Evolutionary conservation across 768 basidiomycete genomes (phyloP).

Genomic region (Rhodosporidiobolus sp.): DNA sequence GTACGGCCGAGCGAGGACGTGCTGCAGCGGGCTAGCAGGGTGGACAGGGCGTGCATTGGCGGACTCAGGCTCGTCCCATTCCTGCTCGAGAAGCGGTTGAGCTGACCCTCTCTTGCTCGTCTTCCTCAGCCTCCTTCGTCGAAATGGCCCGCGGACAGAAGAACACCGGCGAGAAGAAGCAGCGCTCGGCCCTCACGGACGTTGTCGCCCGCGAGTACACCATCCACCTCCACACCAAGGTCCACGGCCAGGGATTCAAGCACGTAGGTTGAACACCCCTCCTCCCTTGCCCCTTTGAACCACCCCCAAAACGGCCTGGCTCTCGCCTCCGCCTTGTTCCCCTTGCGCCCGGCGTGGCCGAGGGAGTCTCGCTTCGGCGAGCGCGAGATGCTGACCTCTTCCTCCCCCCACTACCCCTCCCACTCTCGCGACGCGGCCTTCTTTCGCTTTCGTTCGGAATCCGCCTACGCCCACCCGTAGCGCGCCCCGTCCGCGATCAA

Average conservation of each 20-base stretch:
- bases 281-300: neutral
- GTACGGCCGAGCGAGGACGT: too few species aligned
- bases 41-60: slow-evolving; percentile 30
- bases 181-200: slow-evolving; percentile 93
- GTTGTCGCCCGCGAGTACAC: slow-evolving; percentile 98
- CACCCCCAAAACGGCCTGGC: neutral
- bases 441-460: too few species aligned
- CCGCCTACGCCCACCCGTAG: slow-evolving; percentile 48
- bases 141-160: slow-evolving; percentile 47
- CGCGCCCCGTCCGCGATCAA: slow-evolving; percentile 95
- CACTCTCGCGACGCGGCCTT: neutral
- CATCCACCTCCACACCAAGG: slow-evolving; percentile 46
- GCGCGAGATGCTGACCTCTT: slow-evolving; percentile 4
- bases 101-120: slow-evolving; percentile 51
- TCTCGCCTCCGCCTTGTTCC: neutral
- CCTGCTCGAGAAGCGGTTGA: slow-evolving; percentile 49
- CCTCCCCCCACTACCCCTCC: neutral
- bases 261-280: slow-evolving; percentile 19
- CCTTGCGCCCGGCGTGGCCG: neutral
- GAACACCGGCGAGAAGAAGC: slow-evolving; percentile 59
- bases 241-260: slow-evolving; percentile 42
- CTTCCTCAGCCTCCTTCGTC: slow-evolving; percentile 35
- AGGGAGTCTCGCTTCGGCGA: slow-evolving; percentile 7
- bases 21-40: neutral
- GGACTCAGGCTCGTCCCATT: slow-evolving; percentile 52